Base-by-base conservation (phyloP, 1,284 basidiomycete genomes). In the Boletellus deceptivus region DNA sequence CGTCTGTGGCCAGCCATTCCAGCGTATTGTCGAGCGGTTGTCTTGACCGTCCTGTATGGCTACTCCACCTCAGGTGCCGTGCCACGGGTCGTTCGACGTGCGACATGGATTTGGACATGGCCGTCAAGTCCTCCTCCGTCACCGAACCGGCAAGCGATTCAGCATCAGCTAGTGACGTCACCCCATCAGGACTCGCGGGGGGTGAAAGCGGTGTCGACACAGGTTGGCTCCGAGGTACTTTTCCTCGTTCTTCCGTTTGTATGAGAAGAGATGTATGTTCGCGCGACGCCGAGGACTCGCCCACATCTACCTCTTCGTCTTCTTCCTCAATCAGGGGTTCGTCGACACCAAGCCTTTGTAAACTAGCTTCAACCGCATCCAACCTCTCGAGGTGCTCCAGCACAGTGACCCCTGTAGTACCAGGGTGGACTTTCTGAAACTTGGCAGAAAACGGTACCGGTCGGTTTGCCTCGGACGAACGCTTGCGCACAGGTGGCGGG, bases 371-470 rank as follows among this genome's bases (percentile, higher is more conserved):
- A 17, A 91, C 89, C 10, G 82, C 84, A 62, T 91, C 89, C 38
- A 91, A 68, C 34, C 86, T 80, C 62, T 91, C 89, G 59, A 91
- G 76, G 59, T 91, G 89, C 60, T 90, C 89, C 25, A 91, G 75
- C 42, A 91, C 84, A 4, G 83, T 85, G 25, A 91, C 89, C 1
- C 64, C 89, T 3, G 86, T 90, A 29, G 88, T 89, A 40, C 86
- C 88, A 33, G 87, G 87, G 63, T 89, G 87, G 24, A 91, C 82
- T 44, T 82, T 78, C 61, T 87, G 81, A 65, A 88, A 86, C 68
- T 88, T 90, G 24, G 82, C 80, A 16, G 83, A 81, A 66, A 91
- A 90, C 1, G 89, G 86, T 4, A 91, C 85, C 1, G 89, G 89
- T 27, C 89, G 78, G 25, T 79, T 72, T 31, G 76, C 75, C 61